Evolutionary conservation across 2,329 filamentous ascomycete species (phyloP), one percentile per base, ranked within the genome.

Genomic region (Neofusicoccum umdonicola): DNA sequence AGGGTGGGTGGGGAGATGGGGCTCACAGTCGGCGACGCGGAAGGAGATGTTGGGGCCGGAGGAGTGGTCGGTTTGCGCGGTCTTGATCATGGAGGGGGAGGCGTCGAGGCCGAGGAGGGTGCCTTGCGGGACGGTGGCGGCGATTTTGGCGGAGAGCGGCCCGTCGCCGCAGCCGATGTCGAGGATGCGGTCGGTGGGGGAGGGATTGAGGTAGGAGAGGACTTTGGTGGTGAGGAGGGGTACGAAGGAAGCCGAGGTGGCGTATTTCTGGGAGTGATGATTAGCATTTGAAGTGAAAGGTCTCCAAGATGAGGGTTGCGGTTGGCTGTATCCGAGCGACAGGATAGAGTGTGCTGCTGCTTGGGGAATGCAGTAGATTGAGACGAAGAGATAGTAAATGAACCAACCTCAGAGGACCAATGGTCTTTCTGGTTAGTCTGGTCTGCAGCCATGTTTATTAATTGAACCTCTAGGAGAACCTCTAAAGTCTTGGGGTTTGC

Each of bases 141-240:
- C 80, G 67, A 81, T 71, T 52, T 73, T 69, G 12, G 74, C 68
- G n/a, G 78, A 80, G 19, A 81, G 71, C 35, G 72, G 67, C 37
- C 78, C 78, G 63, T 80, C 77, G 56, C 77, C 77, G 66, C 76
- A 78, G 65, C 77, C 77, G 31, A 78, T 70, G 68, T 78, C 76
- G 60, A 80, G 73, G 68, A 81, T 77, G 15, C 52, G 68, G 63
- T 80, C 77, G 39, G 45, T 70, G 6, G 73, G 71, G 62, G 70
- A 66, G 3, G 73, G 70, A 65, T 70, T 67, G 54, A 81, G 77
- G 68, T 79, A 75, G 44, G 72, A 67, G 54, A 77, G 54, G 13
- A 81, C 71, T 54, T 69, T 77, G 3, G 72, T 69, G 12, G 79
- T 80, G 50, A 81, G 76, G 57, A 74, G 68, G 22, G 78, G 76